A percentile compares a stretch with the other conserved stretches of the same genome.
Evolutionary conservation across 164 flowering plant species (phyloP).

Genomic region (Kalanchoe fedtschenkoi): DNA sequence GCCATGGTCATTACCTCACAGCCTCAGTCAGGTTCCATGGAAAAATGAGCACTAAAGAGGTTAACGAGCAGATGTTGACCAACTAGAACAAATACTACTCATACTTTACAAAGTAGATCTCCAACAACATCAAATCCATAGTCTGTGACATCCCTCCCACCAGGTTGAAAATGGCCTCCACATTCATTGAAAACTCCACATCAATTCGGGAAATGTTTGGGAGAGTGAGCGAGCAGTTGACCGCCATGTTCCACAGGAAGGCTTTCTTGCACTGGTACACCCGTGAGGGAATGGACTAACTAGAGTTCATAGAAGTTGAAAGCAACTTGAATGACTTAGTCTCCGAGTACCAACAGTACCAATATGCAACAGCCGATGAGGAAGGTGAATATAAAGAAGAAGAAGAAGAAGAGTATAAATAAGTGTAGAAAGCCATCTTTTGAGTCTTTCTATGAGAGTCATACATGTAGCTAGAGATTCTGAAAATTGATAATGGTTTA

Average conservation of each 20-base stretch:
- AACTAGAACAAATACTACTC: conserved; percentile 2
- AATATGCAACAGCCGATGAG: conserved; percentile 5
- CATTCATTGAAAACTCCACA: conserved; percentile 3
- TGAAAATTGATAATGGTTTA: no score
- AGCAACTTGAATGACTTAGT: conserved; percentile 6
- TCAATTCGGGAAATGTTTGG: conserved; percentile 5
- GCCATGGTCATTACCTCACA: conserved; percentile 1
- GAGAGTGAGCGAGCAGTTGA: conserved; percentile 7
- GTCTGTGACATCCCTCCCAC: conserved; percentile 6
- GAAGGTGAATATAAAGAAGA: conserved; percentile 3
- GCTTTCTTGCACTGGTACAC: conserved; percentile 8
- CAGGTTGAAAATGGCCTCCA: conserved; percentile 4
- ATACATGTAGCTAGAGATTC: no score
- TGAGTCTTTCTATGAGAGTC: no score
- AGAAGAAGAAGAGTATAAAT: neutral
- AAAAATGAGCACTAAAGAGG: conserved; percentile 5
- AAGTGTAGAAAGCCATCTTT: no score
- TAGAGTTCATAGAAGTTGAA: conserved; percentile 1
- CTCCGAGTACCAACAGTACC: conserved; percentile 7
- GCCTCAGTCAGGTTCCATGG: conserved; percentile 5
- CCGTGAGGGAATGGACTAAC: conserved; percentile 3
- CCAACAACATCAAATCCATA: neutral
- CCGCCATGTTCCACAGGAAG: conserved; percentile 6
- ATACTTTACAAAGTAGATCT: conserved; percentile 4
- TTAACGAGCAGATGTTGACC: conserved; percentile 4